These are phyloP conservation scores for Backusella psychrophila DNA, from an alignment of 192 early-diverging fungal species.

Conservation along the genomic window DNA sequence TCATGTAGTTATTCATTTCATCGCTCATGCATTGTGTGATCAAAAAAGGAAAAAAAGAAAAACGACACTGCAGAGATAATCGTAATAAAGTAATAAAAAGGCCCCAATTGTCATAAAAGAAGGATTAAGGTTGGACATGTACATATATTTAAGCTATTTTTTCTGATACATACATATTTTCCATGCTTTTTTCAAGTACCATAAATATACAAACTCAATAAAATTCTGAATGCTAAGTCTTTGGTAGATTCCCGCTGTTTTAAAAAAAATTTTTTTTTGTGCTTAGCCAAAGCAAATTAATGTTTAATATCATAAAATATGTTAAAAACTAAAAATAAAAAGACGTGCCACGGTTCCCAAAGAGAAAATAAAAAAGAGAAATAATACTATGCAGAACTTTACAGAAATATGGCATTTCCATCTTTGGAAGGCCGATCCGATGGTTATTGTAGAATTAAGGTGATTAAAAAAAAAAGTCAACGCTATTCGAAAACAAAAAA, in stretches of 20 bases:
- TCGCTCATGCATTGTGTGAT: background rate
- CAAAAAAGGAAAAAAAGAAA: background rate
- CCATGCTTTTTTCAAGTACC: background rate
- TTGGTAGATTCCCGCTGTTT: background rate
- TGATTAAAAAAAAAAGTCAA: background rate
- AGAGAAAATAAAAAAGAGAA: background rate
- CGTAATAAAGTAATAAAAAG: background rate
- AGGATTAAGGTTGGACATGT: background rate
- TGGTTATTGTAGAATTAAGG: background rate
- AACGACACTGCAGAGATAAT: background rate
- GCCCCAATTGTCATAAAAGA: background rate
- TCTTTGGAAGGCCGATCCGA: background rate
- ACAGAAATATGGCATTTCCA: background rate
- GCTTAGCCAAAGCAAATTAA: background rate
- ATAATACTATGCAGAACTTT: background rate
- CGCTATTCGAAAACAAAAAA: background rate
- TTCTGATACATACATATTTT: background rate
- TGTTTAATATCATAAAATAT: too few relatives aligned
- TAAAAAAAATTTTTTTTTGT: background rate
- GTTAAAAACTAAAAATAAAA: background rate
- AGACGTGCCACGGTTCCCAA: background rate
- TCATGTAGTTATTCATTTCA: too few relatives aligned
- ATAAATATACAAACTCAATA: background rate
- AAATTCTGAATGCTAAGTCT: background rate
- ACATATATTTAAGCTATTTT: background rate